Percentiles rank a stretch among this genome's conserved stretches.
These are phyloP conservation scores for Cutaneotrichosporon cyanovorans DNA, from an alignment of 1,284 basidiomycete genomes.

Conservation along the genomic window DNA sequence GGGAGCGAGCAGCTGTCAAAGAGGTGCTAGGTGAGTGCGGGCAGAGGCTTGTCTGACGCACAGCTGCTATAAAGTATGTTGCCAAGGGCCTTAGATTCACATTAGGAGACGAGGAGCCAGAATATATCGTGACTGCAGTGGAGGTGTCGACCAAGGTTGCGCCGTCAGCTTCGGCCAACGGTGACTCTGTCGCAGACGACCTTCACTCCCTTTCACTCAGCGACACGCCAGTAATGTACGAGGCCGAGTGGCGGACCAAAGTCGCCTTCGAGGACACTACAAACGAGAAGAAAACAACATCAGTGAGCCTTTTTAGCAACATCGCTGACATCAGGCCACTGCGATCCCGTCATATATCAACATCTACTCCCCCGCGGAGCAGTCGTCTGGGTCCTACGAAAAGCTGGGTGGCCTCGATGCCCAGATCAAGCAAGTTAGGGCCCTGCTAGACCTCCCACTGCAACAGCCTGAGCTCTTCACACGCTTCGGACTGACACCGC, in stretches of 20 bases:
- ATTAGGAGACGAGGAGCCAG: conserved; percentile 56
- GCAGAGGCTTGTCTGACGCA: background rate
- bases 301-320: background rate
- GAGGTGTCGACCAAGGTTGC: conserved; percentile 49
- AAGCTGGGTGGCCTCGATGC: conserved; percentile 79
- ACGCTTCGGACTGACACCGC: conserved; percentile 82
- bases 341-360: conserved; percentile 41
- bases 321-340: conserved; percentile 3
- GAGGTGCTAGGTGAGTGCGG: conserved; percentile 40
- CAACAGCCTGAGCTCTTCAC: conserved; percentile 81
- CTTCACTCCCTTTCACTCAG: conserved; percentile 43
- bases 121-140: conserved; percentile 53
- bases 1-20: conserved; percentile 46
- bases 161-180: conserved; percentile 9
- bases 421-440: conserved; percentile 81
- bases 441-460: conserved; percentile 91
- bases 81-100: conserved; percentile 57
- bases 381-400: conserved; percentile 47
- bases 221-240: conserved; percentile 48
- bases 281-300: background rate
- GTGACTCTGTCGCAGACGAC: conserved; percentile 4
- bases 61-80: conserved; percentile 69
- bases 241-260: conserved; percentile 42
- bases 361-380: conserved; percentile 35
- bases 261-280: conserved; percentile 16